A percentile compares a stretch with the other conserved stretches of the same genome.
These are phyloP conservation scores for Wickerhamomyces bovis DNA, from an alignment of 805 yeast genomes.

Conservation along the genomic window DNA sequence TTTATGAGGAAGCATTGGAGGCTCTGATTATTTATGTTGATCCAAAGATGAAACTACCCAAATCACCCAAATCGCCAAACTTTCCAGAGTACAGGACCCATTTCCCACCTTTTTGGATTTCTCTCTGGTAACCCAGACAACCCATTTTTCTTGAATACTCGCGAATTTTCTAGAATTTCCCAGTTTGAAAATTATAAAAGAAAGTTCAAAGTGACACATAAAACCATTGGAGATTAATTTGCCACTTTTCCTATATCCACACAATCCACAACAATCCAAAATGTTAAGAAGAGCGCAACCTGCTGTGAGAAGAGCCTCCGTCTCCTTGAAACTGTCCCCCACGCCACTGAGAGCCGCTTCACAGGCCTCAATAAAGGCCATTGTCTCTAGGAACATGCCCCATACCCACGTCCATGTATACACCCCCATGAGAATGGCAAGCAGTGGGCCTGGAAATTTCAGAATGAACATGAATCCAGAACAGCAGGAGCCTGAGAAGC, in stretches of 20 bases:
- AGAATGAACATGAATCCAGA: slow-evolving; percentile 36
- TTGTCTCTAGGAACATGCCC: slow-evolving; percentile 2
- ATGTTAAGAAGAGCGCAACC: slow-evolving; percentile 4
- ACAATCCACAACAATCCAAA: background rate
- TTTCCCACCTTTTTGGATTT: too few species aligned
- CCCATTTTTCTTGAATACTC: background rate
- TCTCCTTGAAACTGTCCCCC: background rate
- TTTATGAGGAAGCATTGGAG: too few species aligned
- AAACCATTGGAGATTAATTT: background rate
- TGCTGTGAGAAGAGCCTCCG: background rate
- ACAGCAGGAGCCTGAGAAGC: slow-evolving; percentile 46
- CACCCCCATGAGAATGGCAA: slow-evolving; percentile 9
- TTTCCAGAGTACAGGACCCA: too few species aligned
- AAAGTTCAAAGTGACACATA: slow-evolving; percentile 3
- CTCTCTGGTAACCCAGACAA: background rate
- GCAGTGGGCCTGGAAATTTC: slow-evolving; percentile 16
- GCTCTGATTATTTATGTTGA: too few species aligned
- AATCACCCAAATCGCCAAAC: too few species aligned
- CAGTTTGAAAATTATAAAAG: background rate
- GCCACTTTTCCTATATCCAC: background rate
- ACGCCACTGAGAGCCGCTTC: slow-evolving; percentile 2
- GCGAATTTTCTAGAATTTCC: slow-evolving; percentile 7
- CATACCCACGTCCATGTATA: background rate
- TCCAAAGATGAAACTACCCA: too few species aligned
- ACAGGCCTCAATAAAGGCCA: background rate